These are phyloP conservation scores for Strobilomyces echinocephalus DNA, from an alignment of 768 basidiomycete genomes.

Conservation along the genomic window DNA sequence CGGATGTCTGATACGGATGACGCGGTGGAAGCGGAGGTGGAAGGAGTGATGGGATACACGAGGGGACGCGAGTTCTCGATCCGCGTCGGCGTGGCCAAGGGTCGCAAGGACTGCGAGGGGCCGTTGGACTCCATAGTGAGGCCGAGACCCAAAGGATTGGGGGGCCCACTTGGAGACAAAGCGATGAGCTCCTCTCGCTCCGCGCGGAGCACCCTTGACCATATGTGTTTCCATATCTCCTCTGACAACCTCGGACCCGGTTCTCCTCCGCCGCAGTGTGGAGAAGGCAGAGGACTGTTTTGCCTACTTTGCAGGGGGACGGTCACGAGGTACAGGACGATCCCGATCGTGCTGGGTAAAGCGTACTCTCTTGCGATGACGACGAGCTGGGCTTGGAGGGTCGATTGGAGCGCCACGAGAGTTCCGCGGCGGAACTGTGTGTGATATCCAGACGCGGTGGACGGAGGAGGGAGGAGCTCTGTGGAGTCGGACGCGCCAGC, in stretches of 20 bases:
- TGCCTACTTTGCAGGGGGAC: slow-evolving; percentile 24
- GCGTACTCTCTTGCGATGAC: slow-evolving; percentile 94
- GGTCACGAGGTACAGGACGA: slow-evolving; percentile 76
- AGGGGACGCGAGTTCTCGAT: slow-evolving; percentile 36
- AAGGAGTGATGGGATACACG: slow-evolving; percentile 32
- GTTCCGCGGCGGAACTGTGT: slow-evolving; percentile 77
- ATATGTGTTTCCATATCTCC: slow-evolving; percentile 84
- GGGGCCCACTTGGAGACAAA: slow-evolving; percentile 33
- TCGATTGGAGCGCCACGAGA: slow-evolving; percentile 82
- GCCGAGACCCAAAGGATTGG: slow-evolving; percentile 42
- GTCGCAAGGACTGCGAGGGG: slow-evolving; percentile 35
- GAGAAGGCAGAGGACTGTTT: slow-evolving; percentile 16
- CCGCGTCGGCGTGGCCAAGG: slow-evolving; percentile 44
- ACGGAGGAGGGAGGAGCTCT: slow-evolving; percentile 49
- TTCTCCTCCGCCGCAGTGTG: slow-evolving; percentile 33
- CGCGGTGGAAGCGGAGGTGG: slow-evolving; percentile 43
- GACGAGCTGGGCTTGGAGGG: slow-evolving; percentile 73
- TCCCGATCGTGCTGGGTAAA: slow-evolving; percentile 77
- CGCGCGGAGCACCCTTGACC: slow-evolving; percentile 63
- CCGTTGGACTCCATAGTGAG: slow-evolving; percentile 36
- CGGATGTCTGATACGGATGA: slow-evolving; percentile 49
- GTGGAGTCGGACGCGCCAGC: slow-evolving; percentile 38
- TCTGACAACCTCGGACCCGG: slow-evolving; percentile 83
- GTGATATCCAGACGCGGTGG: slow-evolving; percentile 69
- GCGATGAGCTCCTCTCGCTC: slow-evolving; percentile 45